Conservation (phyloP, 2,329 filamentous ascomycete genomes). For the Nigrospora osmanthi region DNA sequence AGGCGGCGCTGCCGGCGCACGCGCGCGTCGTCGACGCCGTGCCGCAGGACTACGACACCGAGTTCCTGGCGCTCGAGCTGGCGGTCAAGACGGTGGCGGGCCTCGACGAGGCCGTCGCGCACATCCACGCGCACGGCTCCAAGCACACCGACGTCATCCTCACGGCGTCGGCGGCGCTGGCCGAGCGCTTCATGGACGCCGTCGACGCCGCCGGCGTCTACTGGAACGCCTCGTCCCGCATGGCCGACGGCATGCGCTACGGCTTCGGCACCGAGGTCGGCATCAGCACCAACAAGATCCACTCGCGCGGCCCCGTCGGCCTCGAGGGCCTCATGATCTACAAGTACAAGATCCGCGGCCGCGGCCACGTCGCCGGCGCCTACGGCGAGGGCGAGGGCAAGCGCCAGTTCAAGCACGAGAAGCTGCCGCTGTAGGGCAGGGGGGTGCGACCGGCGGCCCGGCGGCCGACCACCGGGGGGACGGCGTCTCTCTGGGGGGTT, state of each 20-base stretch:
- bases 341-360: conserved; percentile 84
- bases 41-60: conserved; percentile 72
- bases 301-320: conserved; percentile 86
- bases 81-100: conserved; percentile 72
- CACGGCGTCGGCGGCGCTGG: conserved; percentile 58
- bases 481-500: too few species aligned
- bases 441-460: too few species aligned
- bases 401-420: conserved; percentile 52
- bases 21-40: conserved; percentile 52
- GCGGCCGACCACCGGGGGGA: too few species aligned
- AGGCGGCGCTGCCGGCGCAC: conserved; percentile 43
- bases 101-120: conserved; percentile 65
- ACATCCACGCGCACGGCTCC: conserved; percentile 89
- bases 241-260: conserved; percentile 94
- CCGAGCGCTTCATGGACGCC: conserved; percentile 74
- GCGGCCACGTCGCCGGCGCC: conserved; percentile 71
- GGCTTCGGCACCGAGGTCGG: conserved; percentile 98
- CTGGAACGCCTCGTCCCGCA: conserved; percentile 92
- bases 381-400: conserved; percentile 62
- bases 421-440: conserved; percentile 30
- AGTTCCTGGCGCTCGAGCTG: conserved; percentile 79
- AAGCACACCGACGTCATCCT: conserved; percentile 92
- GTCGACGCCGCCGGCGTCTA: conserved; percentile 90
- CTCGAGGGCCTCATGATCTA: conserved; percentile 94
- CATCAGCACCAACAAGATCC: conserved; percentile 98